Conservation (phyloP, 2,329 filamentous ascomycete species). For the Xylariaceae sp. region DNA sequence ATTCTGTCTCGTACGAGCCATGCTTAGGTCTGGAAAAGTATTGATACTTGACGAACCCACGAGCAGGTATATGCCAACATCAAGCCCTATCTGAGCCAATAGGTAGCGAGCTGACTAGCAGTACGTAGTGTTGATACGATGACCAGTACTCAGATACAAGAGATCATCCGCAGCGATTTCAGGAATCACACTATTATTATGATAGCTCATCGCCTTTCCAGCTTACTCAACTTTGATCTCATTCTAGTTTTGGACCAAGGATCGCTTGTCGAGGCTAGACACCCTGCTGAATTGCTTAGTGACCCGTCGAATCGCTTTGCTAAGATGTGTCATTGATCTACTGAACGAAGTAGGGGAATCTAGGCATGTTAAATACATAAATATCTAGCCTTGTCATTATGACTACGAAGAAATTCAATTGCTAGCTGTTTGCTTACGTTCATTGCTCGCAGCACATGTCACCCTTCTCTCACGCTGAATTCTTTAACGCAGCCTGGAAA, state of each 20-base stretch:
- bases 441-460: too few species aligned
- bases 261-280: conserved; percentile 47
- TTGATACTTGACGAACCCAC: conserved; percentile 36
- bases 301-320: conserved; percentile 12
- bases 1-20: conserved; percentile 32
- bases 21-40: conserved; percentile 28
- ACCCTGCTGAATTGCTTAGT: conserved; percentile 13
- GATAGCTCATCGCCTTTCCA: conserved; percentile 50
- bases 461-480: too few species aligned
- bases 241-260: conserved; percentile 56
- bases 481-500: too few species aligned
- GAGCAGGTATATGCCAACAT: conserved; percentile 18
- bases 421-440: too few species aligned
- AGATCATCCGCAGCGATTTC: conserved; percentile 42
- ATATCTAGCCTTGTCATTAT: too few species aligned
- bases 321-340: conserved; percentile 15
- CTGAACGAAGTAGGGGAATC: background rate
- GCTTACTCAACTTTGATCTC: conserved; percentile 56
- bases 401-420: too few species aligned
- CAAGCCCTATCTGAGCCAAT: background rate
- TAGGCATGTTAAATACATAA: too few species aligned
- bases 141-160: conserved; percentile 44
- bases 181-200: conserved; percentile 58
- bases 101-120: background rate
- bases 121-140: conserved; percentile 43